Evolutionary conservation across 169 alveolate genomes (phyloP).

Genomic region (Plasmodium vivax): DNA sequence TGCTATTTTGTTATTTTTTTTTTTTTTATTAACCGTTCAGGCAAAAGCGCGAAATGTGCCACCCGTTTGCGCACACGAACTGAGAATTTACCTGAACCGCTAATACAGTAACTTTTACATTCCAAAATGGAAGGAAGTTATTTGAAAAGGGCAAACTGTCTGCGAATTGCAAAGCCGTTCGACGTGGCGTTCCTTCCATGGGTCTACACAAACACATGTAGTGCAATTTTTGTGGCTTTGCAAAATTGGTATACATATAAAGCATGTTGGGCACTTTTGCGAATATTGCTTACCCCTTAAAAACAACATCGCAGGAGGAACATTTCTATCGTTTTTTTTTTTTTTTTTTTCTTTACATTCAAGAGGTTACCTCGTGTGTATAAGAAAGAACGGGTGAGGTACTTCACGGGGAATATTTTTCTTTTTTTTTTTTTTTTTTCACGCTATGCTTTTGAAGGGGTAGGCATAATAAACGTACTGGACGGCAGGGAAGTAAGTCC

Average conservation of each 20-base stretch:
- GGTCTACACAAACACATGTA: conserved; percentile 22
- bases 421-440: conserved; percentile 8
- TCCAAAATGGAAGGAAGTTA: conserved; percentile 12
- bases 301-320: conserved; percentile 21
- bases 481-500: conserved; percentile 25
- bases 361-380: neutral
- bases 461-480: conserved; percentile 16
- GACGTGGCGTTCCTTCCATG: neutral
- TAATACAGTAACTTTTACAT: neutral
- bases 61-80: conserved; percentile 23
- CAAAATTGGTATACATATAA: neutral
- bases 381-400: conserved; percentile 11
- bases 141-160: neutral
- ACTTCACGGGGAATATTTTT: conserved; percentile 1
- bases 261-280: neutral
- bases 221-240: neutral
- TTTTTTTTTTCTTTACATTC: neutral
- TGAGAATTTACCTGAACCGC: conserved; percentile 4
- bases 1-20: neutral
- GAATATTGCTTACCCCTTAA: neutral
- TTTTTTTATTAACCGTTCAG: conserved; percentile 61
- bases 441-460: neutral
- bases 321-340: conserved; percentile 3
- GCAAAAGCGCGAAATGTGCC: conserved; percentile 2
- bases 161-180: neutral